Evolutionary conservation across 768 basidiomycete species (phyloP), one percentile per base, ranked within the genome.

Genomic region (Aureoboletus auriporus): DNA sequence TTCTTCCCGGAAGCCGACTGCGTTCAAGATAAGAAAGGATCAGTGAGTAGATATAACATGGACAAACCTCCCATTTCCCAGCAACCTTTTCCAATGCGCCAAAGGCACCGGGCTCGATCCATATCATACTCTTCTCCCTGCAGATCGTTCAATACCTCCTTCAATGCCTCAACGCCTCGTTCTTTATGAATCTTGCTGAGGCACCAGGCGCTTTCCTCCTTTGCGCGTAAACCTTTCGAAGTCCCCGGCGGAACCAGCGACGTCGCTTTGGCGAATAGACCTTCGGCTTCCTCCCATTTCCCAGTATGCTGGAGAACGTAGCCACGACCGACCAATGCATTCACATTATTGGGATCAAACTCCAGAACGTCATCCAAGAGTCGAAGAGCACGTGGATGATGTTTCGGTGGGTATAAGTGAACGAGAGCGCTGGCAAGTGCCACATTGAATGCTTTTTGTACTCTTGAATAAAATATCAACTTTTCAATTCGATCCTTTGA

Each of bases 161-260:
- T 70, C 41, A 93, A 64, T 20, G 67, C 71, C 41, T 65, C 50
- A 30, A 77, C 61, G 23, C 80, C 83, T 23, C 69, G 61, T 13
- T 79, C 74, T 0, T 74, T 54, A 44, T 84, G 84, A 44, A 79
- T 77, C 42, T 72, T 69, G 45, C 65, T 65, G 44, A 61, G 57
- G 64, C 92, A 93, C 96, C 96, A 98, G 0, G 86, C 90, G 11
- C 74, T 65, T 62, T 97, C 94, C 59, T 95, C 93, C 51, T 69
- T 72, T 0, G 90, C 86, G 39, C 86, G 82, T 12, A 86, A 51
- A 5, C 76, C 77, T 36, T 73, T 69, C 27, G 73, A 66, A 1
- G 70, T 42, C 54, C 78, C 74, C 8, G 75, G 74, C 0, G 73
- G 69, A 16, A 78, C 56, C 4, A 83, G 56, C 16, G 71, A 68